Percentiles rank a stretch among this genome's conserved stretches.
Evolutionary conservation across 371 early-diverging fungal species (phyloP).

Genomic region (Chytridium lagenaria): DNA sequence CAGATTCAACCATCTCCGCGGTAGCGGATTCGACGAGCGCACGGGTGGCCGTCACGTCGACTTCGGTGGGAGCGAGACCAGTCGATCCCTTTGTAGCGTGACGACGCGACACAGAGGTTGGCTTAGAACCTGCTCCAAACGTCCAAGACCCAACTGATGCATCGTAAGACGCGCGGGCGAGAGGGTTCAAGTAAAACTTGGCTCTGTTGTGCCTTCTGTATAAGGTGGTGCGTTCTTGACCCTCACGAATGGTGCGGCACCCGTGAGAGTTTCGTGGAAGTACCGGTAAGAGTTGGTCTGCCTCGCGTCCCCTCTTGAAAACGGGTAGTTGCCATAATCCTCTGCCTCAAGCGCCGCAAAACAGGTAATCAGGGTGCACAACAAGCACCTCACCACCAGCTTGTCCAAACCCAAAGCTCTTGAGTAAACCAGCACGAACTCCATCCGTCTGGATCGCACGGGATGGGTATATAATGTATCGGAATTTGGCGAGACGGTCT

Average conservation of each 20-base stretch:
- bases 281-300: conserved; percentile 88
- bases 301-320: conserved; percentile 74
- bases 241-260: conserved; percentile 80
- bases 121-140: conserved; percentile 57
- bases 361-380: conserved; percentile 90
- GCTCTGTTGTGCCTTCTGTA: conserved; percentile 81
- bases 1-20: background rate
- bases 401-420: conserved; percentile 97
- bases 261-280: conserved; percentile 92
- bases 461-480: conserved; percentile 86
- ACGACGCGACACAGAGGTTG: conserved; percentile 11
- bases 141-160: conserved; percentile 74
- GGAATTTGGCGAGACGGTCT: conserved; percentile 76
- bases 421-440: conserved; percentile 91
- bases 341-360: conserved; percentile 77
- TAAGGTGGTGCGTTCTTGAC: conserved; percentile 92
- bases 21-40: conserved; percentile 38
- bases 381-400: conserved; percentile 93
- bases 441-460: conserved; percentile 91
- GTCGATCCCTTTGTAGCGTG: conserved; percentile 21
- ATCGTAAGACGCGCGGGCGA: conserved; percentile 85
- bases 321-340: conserved; percentile 76
- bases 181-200: conserved; percentile 91
- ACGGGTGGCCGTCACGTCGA: conserved; percentile 62
- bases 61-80: conserved; percentile 58